phyloP scores from a whole-genome alignment of 108 stramenopile species.

The Schizochytrium sp. region DNA sequence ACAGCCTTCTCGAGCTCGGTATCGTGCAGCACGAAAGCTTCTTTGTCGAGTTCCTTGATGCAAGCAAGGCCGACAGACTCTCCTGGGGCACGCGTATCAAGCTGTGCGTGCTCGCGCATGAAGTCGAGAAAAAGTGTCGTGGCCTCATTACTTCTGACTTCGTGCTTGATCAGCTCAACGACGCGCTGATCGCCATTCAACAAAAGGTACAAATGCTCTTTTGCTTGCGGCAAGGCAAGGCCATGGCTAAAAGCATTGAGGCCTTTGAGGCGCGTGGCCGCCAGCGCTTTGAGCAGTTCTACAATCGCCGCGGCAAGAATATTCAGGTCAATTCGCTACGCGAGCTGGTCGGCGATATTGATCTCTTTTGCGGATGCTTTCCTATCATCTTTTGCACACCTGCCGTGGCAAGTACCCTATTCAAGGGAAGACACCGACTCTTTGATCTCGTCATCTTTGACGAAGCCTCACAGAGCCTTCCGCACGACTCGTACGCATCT shows the following conservation, averaged over 20 bases:
- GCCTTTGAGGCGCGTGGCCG: neutral
- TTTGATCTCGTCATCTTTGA: constrained; percentile 7
- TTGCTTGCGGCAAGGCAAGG: neutral
- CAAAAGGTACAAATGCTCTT: neutral
- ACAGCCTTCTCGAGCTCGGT: neutral
- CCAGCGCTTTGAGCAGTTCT: constrained; percentile 1
- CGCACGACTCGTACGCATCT: neutral
- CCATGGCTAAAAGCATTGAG: neutral
- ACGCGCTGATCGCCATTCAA: neutral
- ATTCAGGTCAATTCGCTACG: neutral
- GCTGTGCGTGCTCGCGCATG: neutral
- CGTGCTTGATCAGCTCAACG: neutral
- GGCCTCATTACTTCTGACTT: neutral
- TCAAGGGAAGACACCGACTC: neutral
- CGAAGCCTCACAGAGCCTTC: neutral
- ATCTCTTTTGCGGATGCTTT: neutral
- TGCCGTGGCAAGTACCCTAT: neutral
- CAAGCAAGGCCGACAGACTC: neutral
- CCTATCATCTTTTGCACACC: neutral
- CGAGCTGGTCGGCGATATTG: neutral
- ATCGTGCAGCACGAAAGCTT: neutral
- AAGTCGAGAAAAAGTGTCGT: neutral
- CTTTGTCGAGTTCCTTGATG: neutral
- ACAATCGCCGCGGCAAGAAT: neutral
- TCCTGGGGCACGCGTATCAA: neutral